phyloP scores from a whole-genome alignment of 768 basidiomycete genomes.

The Boletales sp. region DNA sequence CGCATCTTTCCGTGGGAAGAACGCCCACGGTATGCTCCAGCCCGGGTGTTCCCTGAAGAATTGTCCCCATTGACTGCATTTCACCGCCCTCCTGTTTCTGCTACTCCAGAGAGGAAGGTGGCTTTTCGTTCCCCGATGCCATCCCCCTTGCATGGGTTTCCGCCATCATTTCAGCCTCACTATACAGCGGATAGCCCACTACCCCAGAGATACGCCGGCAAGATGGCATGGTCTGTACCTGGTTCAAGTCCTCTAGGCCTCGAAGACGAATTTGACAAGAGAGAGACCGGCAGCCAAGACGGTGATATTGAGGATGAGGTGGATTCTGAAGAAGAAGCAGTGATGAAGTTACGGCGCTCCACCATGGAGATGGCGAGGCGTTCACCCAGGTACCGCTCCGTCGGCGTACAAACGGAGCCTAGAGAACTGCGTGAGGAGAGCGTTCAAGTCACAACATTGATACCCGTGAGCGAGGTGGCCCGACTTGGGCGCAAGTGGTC shows the following conservation, averaged over 20 bases:
- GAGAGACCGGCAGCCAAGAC: constrained; percentile 72
- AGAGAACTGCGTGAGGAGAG: constrained; percentile 51
- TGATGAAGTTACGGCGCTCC: constrained; percentile 34
- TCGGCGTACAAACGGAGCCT: constrained; percentile 68
- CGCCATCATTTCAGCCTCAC: constrained; percentile 56
- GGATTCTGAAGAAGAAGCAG: constrained; percentile 47
- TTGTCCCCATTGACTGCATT: constrained; percentile 46
- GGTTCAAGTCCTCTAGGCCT: constrained; percentile 34
- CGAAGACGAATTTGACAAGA: constrained; percentile 31
- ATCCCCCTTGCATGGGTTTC: constrained; percentile 44
- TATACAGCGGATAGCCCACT: constrained; percentile 87
- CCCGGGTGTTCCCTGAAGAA: constrained; percentile 68
- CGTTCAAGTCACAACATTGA: constrained; percentile 50
- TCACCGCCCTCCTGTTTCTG: constrained; percentile 33
- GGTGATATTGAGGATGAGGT: constrained; percentile 79
- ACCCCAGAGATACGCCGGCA: constrained; percentile 72
- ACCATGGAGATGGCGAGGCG: constrained; percentile 14
- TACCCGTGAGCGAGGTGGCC: constrained; percentile 11
- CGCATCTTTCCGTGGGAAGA: constrained; percentile 96
- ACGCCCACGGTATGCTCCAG: constrained; percentile 59
- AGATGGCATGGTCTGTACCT: constrained; percentile 49
- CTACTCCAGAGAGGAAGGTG: constrained; percentile 22
- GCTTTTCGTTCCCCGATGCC: constrained; percentile 25
- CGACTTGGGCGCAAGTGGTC: constrained; percentile 19
- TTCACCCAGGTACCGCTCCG: constrained; percentile 50